Base-by-base conservation (phyloP, 2,329 filamentous ascomycete genomes). In the Colletotrichum sublineola region DNA sequence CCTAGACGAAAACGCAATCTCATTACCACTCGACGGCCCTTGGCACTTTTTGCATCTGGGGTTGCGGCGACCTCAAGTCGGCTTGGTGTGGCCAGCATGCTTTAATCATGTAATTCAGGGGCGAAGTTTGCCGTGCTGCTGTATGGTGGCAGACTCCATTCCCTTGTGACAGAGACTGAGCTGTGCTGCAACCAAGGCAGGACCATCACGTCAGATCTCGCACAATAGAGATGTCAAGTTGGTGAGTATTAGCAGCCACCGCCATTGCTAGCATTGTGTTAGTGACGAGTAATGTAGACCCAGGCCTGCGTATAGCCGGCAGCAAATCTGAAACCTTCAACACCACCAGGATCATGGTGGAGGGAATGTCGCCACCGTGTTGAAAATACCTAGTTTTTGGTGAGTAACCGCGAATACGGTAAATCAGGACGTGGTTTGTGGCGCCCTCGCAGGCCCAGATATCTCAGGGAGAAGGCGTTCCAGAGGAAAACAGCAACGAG, bases 1-100 rank as follows among this genome's bases (percentile, higher is more conserved):
- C 40, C 31, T 36, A 57, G 66, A 60, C 24, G 56, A 50, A 40
- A 61, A 56, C 50, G 40, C 31, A 55, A 65, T 31, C 53, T 57
- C 31, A 18, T 57, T 55, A 44, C 33, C 40, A 70, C 31, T 18
- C 18, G 44, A 18, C 4, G 29, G 50, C 1, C 31, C 9, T 12
- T 56, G 2, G n/a, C 18, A 18, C 29, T 20, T 15, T 55, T 8
- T 33, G 2, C 20, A 40, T 40, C 36, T 15, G 3, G 14, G 36
- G 7, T 29, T 58, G 12, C n/a, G 6, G n/a, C 55, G 15, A 42
- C 20, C 55, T 7, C 15, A 15, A 14, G 15, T 38, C 11, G n/a
- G 20, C 5, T 36, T 38, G 31, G 2, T 52, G 24, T 12, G 11
- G 18, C 24, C 14, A 29, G 24, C 50, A 20, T 53, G 29, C 29